Conservation (phyloP, 1,284 basidiomycete genomes). For the Trametes versicolor region DNA sequence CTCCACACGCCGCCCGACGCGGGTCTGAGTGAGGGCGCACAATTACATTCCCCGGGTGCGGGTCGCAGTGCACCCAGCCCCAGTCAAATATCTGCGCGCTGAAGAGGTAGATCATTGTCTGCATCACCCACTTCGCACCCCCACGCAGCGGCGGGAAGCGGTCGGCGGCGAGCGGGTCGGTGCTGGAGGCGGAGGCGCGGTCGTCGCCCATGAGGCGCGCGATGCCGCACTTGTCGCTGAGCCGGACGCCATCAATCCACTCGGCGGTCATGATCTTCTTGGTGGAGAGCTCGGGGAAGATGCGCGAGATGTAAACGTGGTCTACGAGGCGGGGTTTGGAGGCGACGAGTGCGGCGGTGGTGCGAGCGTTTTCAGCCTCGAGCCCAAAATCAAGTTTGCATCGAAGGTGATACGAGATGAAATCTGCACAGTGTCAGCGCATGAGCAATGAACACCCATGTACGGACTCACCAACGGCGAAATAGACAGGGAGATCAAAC, state of each 20-base stretch:
- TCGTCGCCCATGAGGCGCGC: slow-evolving; percentile 65
- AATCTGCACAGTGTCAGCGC: slow-evolving; percentile 56
- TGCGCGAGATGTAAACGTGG: slow-evolving; percentile 82
- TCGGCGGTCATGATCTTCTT: slow-evolving; percentile 87
- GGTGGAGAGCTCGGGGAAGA: slow-evolving; percentile 79
- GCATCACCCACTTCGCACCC: slow-evolving; percentile 74
- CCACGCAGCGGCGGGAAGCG: slow-evolving; percentile 59
- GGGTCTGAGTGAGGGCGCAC: slow-evolving; percentile 76
- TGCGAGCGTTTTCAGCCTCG: slow-evolving; percentile 76
- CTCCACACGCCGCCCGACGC: slow-evolving; percentile 54
- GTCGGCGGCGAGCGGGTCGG: slow-evolving; percentile 28
- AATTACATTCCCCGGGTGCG: slow-evolving; percentile 84
- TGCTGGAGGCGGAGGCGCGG: slow-evolving; percentile 24
- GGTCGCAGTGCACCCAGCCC: slow-evolving; percentile 88
- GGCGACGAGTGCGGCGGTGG: slow-evolving; percentile 66
- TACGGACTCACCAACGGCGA: slow-evolving; percentile 67
- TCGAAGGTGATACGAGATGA: slow-evolving; percentile 83
- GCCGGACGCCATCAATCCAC: slow-evolving; percentile 84
- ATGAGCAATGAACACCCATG: background rate
- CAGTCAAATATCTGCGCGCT: slow-evolving; percentile 88
- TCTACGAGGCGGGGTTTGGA: slow-evolving; percentile 72
- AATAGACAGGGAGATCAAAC: slow-evolving; percentile 83
- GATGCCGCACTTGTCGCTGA: slow-evolving; percentile 75
- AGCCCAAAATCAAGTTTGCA: slow-evolving; percentile 83
- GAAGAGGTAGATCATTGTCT: slow-evolving; percentile 85